These are phyloP conservation scores for Phytophthora lateralis DNA, from an alignment of 352 stramenopile genomes.

Conservation along the genomic window DNA sequence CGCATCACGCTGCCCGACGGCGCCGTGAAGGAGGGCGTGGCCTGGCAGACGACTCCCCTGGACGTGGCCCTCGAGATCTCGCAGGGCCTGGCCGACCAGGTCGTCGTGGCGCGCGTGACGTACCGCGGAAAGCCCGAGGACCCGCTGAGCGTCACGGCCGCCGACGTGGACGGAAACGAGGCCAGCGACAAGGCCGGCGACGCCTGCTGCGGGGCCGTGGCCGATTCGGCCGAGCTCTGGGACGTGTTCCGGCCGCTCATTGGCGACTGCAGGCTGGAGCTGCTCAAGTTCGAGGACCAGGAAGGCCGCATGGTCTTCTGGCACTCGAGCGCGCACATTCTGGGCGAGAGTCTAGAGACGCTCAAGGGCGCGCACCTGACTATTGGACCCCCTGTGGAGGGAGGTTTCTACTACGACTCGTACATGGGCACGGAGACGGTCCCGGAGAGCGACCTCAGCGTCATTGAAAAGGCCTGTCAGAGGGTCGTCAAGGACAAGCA, in stretches of 20 bases:
- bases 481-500: conserved; percentile 97
- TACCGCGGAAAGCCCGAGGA: conserved; percentile 73
- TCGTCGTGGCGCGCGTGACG: conserved; percentile 94
- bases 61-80: conserved; percentile 96
- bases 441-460: conserved; percentile 80
- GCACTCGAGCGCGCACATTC: conserved; percentile 97
- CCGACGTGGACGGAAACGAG: conserved; percentile 90
- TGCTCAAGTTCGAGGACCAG: conserved; percentile 98
- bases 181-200: conserved; percentile 59
- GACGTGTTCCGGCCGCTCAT: conserved; percentile 98
- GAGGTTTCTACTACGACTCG: conserved; percentile 99
- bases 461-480: conserved; percentile 91
- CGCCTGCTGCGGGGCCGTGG: conserved; percentile 57
- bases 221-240: conserved; percentile 91
- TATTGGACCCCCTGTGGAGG: conserved; percentile 94
- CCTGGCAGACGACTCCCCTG: conserved; percentile 96
- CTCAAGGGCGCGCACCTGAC: conserved; percentile 97
- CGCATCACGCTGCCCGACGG: conserved; percentile 98
- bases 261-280: conserved; percentile 94
- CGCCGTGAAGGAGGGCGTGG: conserved; percentile 89
- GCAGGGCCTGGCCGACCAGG: conserved; percentile 93
- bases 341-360: conserved; percentile 97
- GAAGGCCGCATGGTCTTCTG: conserved; percentile 97
- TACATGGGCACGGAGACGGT: conserved; percentile 95
- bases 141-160: conserved; percentile 81